Evolutionary conservation across 2,329 filamentous ascomycete species (phyloP).

Genomic region (Chaetomium globosum): DNA sequence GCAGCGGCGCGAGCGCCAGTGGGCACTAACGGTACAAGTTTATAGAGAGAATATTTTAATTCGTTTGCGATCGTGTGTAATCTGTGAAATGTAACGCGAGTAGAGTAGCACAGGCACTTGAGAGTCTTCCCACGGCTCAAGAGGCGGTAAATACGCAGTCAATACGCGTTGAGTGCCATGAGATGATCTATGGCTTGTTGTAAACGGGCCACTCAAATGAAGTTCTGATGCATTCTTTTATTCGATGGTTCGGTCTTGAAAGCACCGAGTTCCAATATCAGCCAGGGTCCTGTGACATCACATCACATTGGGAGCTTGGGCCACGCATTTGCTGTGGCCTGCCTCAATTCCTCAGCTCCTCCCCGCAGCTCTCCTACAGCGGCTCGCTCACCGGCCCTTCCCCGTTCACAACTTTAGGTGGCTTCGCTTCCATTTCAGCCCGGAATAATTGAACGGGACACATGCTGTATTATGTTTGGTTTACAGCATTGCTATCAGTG

Average conservation of each 20-base stretch:
- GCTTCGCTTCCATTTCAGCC: not conserved
- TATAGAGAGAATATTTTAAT: conserved; percentile 21
- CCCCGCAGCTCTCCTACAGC: not conserved
- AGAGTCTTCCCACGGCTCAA: no score
- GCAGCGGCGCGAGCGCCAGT: not conserved
- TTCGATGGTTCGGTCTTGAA: conserved; percentile 4
- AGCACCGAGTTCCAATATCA: not conserved
- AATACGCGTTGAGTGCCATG: not conserved
- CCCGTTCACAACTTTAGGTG: not conserved
- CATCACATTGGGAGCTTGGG: conserved; percentile 29
- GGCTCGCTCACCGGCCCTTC: not conserved
- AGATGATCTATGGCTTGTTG: not conserved
- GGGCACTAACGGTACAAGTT: conserved; percentile 34
- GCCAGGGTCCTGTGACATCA: conserved; percentile 15
- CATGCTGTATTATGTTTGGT: not conserved
- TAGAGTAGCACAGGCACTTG: not conserved
- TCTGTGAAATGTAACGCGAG: not conserved
- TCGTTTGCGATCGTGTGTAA: conserved; percentile 5
- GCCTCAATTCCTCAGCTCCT: not conserved
- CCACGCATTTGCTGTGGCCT: conserved; percentile 15
- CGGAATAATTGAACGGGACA: not conserved
- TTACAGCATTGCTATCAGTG: not conserved
- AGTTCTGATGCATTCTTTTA: conserved; percentile 2
- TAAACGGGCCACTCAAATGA: not conserved
- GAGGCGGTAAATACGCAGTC: not conserved